These are phyloP conservation scores for Flaveria floridana DNA, from an alignment of 140 eudicot genomes.

Conservation along the genomic window DNA sequence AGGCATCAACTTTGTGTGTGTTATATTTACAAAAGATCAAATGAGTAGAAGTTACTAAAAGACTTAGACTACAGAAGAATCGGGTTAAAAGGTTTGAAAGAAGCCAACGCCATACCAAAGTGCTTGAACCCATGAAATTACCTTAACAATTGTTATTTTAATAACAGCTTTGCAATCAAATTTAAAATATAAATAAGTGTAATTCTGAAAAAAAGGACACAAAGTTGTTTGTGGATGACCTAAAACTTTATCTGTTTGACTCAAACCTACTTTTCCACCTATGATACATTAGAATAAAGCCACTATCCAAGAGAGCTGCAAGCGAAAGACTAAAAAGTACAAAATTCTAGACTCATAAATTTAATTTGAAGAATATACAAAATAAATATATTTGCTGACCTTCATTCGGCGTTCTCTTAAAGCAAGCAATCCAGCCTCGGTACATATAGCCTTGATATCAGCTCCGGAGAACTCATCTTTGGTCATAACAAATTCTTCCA, in stretches of 20 bases:
- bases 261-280: background rate
- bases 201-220: background rate
- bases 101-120: background rate
- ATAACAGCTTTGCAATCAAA: background rate
- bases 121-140: background rate
- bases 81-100: background rate
- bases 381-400: slow-evolving; percentile 43
- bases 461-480: slow-evolving; percentile 98
- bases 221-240: background rate
- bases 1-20: background rate
- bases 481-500: slow-evolving; percentile 92
- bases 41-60: background rate
- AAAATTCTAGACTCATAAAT: background rate
- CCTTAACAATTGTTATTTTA: background rate
- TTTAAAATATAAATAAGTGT: background rate
- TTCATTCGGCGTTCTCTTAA: slow-evolving; percentile 94
- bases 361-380: background rate
- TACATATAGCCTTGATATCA: slow-evolving; percentile 94
- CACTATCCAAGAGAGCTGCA: background rate
- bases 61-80: background rate
- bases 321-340: background rate
- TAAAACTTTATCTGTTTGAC: background rate
- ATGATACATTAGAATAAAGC: background rate
- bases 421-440: slow-evolving; percentile 94
- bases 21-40: background rate